Percentiles rank a stretch among this genome's conserved stretches.
phyloP scores from a whole-genome alignment of 768 basidiomycete species.

The Phanerochaete sordida region DNA sequence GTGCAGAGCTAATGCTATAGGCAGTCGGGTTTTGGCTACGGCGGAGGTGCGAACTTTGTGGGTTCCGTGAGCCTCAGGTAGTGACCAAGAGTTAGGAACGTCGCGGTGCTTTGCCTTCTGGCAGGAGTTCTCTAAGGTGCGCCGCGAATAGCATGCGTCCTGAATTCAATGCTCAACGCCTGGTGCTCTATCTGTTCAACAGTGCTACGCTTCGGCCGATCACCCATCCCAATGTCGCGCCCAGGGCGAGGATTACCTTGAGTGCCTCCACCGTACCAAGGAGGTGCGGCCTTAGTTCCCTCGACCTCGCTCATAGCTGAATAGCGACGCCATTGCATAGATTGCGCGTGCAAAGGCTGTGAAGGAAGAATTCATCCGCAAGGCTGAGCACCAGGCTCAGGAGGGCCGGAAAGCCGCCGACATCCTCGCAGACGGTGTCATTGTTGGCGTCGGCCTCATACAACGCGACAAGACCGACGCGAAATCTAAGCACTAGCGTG shows the following conservation, averaged over 20 bases:
- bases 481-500: slow-evolving; percentile 4
- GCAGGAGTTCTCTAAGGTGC: slow-evolving; percentile 83
- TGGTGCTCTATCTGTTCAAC: background rate
- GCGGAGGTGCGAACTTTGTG: slow-evolving; percentile 42
- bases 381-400: slow-evolving; percentile 59
- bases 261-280: slow-evolving; percentile 86
- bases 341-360: slow-evolving; percentile 65
- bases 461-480: slow-evolving; percentile 44
- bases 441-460: slow-evolving; percentile 75
- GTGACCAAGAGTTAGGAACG: slow-evolving; percentile 46
- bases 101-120: slow-evolving; percentile 88
- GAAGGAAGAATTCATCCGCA: slow-evolving; percentile 67
- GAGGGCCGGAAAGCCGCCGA: slow-evolving; percentile 73
- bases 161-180: background rate
- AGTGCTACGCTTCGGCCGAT: slow-evolving; percentile 88
- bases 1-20: background rate
- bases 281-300: slow-evolving; percentile 58
- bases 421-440: slow-evolving; percentile 67
- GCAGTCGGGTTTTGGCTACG: slow-evolving; percentile 66
- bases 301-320: background rate
- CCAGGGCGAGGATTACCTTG: slow-evolving; percentile 82
- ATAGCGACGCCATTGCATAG: slow-evolving; percentile 27
- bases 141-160: background rate
- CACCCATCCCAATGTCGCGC: slow-evolving; percentile 66
- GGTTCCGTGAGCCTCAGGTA: background rate